phyloP scores from a whole-genome alignment of 805 yeast genomes.

The Lipomyces yamadae region DNA sequence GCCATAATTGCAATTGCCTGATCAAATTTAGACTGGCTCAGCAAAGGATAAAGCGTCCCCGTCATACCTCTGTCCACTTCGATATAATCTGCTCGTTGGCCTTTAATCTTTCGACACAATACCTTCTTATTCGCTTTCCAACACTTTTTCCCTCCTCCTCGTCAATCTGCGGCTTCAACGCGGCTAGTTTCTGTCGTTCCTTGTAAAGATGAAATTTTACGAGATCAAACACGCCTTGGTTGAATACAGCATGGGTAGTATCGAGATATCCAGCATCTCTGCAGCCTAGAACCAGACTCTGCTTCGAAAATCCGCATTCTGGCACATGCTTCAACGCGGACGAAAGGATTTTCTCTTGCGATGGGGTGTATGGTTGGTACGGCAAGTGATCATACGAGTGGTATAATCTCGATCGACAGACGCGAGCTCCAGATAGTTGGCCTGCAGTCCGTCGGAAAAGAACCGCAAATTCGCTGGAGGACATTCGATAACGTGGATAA shows the following conservation, averaged over 20 bases:
- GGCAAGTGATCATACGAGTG: constrained; percentile 45
- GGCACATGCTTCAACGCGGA: constrained; percentile 54
- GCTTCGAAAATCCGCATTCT: constrained; percentile 55
- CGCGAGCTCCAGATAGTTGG: neutral
- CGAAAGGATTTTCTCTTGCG: constrained; percentile 51
- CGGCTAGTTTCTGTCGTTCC: constrained; percentile 45
- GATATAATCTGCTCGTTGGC: constrained; percentile 56
- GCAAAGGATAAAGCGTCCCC: neutral
- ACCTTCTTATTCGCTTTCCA: constrained; percentile 48
- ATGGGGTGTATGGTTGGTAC: constrained; percentile 37
- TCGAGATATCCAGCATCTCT: constrained; percentile 58
- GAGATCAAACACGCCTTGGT: constrained; percentile 56
- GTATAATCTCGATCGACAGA: constrained; percentile 29
- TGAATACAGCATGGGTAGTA: constrained; percentile 52
- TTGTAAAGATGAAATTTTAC: constrained; percentile 60
- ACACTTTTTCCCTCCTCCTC: constrained; percentile 51
- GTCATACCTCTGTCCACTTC: constrained; percentile 45
- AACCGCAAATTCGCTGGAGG: neutral
- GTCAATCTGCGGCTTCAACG: constrained; percentile 37
- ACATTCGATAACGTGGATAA: neutral
- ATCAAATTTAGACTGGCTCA: constrained; percentile 1
- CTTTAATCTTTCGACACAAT: constrained; percentile 52
- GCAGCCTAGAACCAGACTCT: constrained; percentile 56
- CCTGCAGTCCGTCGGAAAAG: neutral
- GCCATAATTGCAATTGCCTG: constrained; percentile 64